These are phyloP conservation scores for Paramyrothecium sp. DNA, from an alignment of 2,329 filamentous ascomycete species.

Conservation along the genomic window DNA sequence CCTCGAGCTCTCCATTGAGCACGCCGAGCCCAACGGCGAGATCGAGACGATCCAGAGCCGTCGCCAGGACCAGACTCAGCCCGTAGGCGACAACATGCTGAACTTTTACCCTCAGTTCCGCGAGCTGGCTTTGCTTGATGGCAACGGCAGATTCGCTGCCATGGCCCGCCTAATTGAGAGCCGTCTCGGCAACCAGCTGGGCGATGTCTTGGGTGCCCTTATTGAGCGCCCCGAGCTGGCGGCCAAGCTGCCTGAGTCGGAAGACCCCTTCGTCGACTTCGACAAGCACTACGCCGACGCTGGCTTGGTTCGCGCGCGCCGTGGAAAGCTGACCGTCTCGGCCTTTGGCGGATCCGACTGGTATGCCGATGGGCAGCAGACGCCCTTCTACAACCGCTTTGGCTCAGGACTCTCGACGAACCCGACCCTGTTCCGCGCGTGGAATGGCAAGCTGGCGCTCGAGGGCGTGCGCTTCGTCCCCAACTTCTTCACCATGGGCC, in stretches of 20 bases:
- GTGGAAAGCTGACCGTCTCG: constrained; percentile 11
- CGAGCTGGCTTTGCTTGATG: constrained; percentile 13
- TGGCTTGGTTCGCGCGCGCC: constrained; percentile 11
- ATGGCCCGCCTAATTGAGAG: constrained; percentile 14
- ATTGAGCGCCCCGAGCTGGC: constrained; percentile 13
- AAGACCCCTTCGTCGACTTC: constrained; percentile 12
- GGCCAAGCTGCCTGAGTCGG: constrained; percentile 7
- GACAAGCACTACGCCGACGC: constrained; percentile 10
- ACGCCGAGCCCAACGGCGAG: constrained; percentile 12
- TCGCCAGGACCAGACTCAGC: constrained; percentile 14
- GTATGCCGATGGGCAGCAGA: constrained; percentile 10
- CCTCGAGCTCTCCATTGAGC: constrained; percentile 15
- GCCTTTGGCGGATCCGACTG: constrained; percentile 15
- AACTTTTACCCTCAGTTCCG: constrained; percentile 14
- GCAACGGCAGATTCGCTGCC: constrained; percentile 12
- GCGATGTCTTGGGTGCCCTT: constrained; percentile 12
- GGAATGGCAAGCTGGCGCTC: constrained; percentile 11
- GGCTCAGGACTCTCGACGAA: constrained; percentile 15
- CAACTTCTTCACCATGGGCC: constrained; percentile 18
- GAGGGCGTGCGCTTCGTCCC: constrained; percentile 14
- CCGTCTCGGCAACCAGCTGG: constrained; percentile 5
- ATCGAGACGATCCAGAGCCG: constrained; percentile 14
- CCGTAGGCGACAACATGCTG: constrained; percentile 8
- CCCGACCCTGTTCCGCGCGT: constrained; percentile 15
- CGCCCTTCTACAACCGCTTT: constrained; percentile 13